Conservation (phyloP, 2,329 filamentous ascomycete species). For the Neofusicoccum cordaticola region DNA sequence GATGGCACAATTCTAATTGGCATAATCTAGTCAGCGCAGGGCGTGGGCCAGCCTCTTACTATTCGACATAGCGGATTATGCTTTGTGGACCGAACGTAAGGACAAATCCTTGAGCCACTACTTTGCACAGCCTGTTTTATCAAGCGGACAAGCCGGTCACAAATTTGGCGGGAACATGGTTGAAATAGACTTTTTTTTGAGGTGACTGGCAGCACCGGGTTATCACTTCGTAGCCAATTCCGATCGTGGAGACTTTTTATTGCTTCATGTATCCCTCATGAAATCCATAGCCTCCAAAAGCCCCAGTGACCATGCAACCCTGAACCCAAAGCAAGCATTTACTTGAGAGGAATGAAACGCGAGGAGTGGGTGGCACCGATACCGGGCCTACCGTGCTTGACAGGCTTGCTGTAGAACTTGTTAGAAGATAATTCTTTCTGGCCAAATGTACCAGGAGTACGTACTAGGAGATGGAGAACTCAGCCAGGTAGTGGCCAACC, state of each 20-base stretch:
- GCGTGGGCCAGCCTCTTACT: too few relatives aligned
- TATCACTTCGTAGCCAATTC: conserved; percentile 13
- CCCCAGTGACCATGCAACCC: conserved; percentile 40
- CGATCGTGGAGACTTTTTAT: conserved; percentile 9
- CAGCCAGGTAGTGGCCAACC: conserved; percentile 98
- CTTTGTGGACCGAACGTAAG: too few relatives aligned
- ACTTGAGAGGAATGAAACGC: conserved; percentile 99
- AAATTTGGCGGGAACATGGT: neutral
- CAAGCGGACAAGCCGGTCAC: too few relatives aligned
- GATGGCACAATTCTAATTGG: too few relatives aligned
- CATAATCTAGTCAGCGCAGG: too few relatives aligned
- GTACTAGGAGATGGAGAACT: conserved; percentile 99
- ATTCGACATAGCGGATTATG: too few relatives aligned
- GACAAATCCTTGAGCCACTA: too few relatives aligned
- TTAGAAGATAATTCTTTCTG: conserved; percentile 47
- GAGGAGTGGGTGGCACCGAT: conserved; percentile 99
- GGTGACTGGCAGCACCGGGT: conserved; percentile 7
- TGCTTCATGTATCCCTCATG: conserved; percentile 27
- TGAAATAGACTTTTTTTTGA: neutral
- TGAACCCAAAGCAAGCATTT: conserved; percentile 47
- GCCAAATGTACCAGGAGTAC: conserved; percentile 41
- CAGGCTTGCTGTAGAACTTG: conserved; percentile 73
- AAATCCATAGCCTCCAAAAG: conserved; percentile 37
- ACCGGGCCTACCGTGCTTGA: conserved; percentile 99
- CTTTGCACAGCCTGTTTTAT: too few relatives aligned